Evolutionary conservation across 2,329 filamentous ascomycete genomes (phyloP), one percentile per base, ranked within the genome.

Genomic region (Hypoxylon sp.): DNA sequence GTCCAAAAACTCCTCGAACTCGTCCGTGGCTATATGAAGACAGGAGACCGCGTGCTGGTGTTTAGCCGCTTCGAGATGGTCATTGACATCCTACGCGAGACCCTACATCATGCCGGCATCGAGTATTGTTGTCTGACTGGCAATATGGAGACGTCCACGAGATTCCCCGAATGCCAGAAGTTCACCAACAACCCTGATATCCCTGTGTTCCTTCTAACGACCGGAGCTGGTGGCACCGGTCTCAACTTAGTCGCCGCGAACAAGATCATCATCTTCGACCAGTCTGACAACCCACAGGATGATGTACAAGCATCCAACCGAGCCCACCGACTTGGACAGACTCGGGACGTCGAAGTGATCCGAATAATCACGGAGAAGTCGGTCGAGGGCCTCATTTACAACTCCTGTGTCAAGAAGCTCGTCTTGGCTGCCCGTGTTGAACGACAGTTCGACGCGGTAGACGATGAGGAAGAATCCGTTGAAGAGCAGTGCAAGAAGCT

Each of bases 281-380:
- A 92, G 70, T 93, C 91, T n/a, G 97, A 98, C 82, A 99, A 99
- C 74, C 96, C 96, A 0, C 96, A 99, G 78, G 95, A 98, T 73
- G 96, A 99, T 77, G 90, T 97, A n/a, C 96, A 99, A 79, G 96
- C 96, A 0, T 96, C 98, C 83, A 98, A 99, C 79, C 91, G 96
- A 17, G 96, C 96, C 0, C 96, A 99, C 81, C 91, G 96, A 13
- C 93, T 99, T 7, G 96, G 96, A 0, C 96, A 99, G 83, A 94
- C 88, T 31, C 86, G 93, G 15, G 92, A 95, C 37, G 96, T 99
- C 1, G 95, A 99, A 78, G 92, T 99, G 44, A 89, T 97, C 44
- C 86, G 94, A 31, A 86, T 99, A 0, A 91, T 99, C 59, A 92
- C 92, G 0, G 87, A 86, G 62, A 88, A 87, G 62, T 97, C 95